Percentiles rank a stretch among this genome's conserved stretches.
Evolutionary conservation across 164 flowering plant genomes (phyloP).

Genomic region (Sedum album): DNA sequence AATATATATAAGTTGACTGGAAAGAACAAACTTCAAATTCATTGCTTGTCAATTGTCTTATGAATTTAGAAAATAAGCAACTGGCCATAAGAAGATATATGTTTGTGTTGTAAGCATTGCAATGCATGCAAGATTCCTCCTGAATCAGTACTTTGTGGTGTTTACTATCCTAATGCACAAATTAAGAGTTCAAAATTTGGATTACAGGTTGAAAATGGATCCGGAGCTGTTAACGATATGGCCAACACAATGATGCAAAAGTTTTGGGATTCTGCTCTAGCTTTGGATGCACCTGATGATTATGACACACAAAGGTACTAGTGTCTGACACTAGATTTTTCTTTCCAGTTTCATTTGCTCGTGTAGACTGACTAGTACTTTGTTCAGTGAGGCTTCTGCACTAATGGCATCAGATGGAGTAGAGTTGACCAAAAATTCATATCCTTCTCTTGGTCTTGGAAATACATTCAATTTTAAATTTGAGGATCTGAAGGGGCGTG

Average conservation of each 20-base stretch:
- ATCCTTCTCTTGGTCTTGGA: slow-evolving; percentile 83
- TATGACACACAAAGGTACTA: slow-evolving; percentile 73
- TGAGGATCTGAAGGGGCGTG: slow-evolving; percentile 76
- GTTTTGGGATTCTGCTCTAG: slow-evolving; percentile 96
- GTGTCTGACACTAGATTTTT: background rate
- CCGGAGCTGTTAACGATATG: slow-evolving; percentile 75
- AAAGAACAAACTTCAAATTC: background rate
- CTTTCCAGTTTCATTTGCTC: background rate
- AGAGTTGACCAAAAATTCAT: slow-evolving; percentile 44
- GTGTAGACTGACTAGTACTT: slow-evolving; percentile 9
- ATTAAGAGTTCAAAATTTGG: background rate
- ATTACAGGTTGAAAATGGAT: slow-evolving; percentile 66
- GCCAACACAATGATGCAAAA: slow-evolving; percentile 92
- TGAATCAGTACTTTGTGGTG: background rate
- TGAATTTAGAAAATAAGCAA: background rate
- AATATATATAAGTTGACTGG: background rate
- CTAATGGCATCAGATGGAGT: slow-evolving; percentile 55
- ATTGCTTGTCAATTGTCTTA: background rate
- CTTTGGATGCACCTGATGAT: slow-evolving; percentile 80
- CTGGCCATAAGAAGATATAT: background rate
- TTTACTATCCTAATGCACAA: background rate
- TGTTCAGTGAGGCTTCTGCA: slow-evolving; percentile 71
- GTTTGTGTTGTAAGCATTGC: background rate
- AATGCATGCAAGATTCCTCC: background rate
- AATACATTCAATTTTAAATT: slow-evolving; percentile 82